Percentiles rank a stretch among this genome's conserved stretches.
Conservation (phyloP, 257 asterid genomes). For the Craterostigma plantagineum region DNA sequence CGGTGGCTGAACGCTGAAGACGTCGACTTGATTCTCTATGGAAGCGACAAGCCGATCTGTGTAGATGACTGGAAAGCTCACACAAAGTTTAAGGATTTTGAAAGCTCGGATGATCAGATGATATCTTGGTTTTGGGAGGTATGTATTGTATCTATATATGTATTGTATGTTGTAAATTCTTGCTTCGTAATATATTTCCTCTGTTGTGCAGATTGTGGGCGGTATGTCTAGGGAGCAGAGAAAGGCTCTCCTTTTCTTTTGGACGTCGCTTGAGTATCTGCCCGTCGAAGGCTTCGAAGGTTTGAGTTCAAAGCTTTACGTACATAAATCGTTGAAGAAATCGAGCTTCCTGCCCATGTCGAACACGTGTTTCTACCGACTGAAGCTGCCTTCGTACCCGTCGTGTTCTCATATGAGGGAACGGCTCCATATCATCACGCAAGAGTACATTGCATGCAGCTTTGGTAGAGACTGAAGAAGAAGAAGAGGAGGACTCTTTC, state of each 20-base stretch:
- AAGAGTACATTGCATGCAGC: conserved; percentile 89
- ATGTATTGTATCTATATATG: too few relatives aligned
- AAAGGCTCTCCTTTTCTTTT: conserved; percentile 75
- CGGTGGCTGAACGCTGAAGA: conserved; percentile 56
- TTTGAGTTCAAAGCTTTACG: conserved; percentile 58
- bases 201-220: conserved; percentile 65
- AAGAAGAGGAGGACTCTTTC: too few relatives aligned
- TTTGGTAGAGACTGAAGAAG: conserved; percentile 65
- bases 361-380: conserved; percentile 82
- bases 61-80: conserved; percentile 92
- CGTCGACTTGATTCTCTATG: conserved; percentile 68
- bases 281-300: conserved; percentile 89
- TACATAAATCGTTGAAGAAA: conserved; percentile 39
- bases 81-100: conserved; percentile 63
- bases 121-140: conserved; percentile 98
- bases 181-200: too few relatives aligned
- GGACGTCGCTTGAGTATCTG: conserved; percentile 84
- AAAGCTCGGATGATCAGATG: conserved; percentile 62
- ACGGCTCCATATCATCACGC: conserved; percentile 54
- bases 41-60: conserved; percentile 62
- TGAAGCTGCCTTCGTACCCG: conserved; percentile 71
- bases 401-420: conserved; percentile 25
- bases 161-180: too few relatives aligned
- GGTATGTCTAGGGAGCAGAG: conserved; percentile 65
- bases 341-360: conserved; percentile 63